These are phyloP conservation scores for Zarea fungicola DNA, from an alignment of 2,329 filamentous ascomycete genomes.

Conservation along the genomic window DNA sequence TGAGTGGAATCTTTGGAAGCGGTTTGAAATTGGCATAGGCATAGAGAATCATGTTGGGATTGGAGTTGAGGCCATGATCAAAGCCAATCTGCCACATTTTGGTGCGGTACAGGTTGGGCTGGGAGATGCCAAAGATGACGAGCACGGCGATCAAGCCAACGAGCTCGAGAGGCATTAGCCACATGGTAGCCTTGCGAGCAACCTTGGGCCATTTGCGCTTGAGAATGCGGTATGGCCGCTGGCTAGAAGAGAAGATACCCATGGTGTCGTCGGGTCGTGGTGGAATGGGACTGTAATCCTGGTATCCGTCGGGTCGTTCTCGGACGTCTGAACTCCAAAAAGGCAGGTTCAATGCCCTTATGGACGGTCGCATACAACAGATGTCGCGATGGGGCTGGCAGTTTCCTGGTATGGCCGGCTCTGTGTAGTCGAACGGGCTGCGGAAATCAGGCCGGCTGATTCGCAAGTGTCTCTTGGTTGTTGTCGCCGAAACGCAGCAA, in stretches of 20 bases:
- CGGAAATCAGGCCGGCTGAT: slow-evolving; percentile 2
- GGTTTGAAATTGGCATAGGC: slow-evolving; percentile 66
- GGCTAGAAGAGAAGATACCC: not conserved
- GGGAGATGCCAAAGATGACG: slow-evolving; percentile 66
- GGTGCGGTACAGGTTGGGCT: slow-evolving; percentile 67
- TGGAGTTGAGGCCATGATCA: slow-evolving; percentile 68
- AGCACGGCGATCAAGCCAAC: slow-evolving; percentile 59
- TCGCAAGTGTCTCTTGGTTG: not conserved
- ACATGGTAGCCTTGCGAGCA: slow-evolving; percentile 51
- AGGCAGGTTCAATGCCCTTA: too few relatives aligned
- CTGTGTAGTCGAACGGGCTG: not conserved
- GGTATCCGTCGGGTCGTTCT: not conserved
- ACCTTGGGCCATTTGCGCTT: slow-evolving; percentile 52
- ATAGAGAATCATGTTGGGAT: slow-evolving; percentile 63
- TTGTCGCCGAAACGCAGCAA: not conserved
- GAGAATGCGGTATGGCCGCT: slow-evolving; percentile 46
- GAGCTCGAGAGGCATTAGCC: slow-evolving; percentile 62
- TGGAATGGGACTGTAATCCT: not conserved
- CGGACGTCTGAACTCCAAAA: too few relatives aligned
- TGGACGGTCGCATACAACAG: too few relatives aligned
- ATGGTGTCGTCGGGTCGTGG: not conserved
- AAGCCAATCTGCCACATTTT: slow-evolving; percentile 69
- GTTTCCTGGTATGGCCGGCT: too few relatives aligned
- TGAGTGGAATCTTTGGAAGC: slow-evolving; percentile 56
- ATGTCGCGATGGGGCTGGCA: too few relatives aligned